phyloP scores from a whole-genome alignment of 2,329 filamentous ascomycete genomes.

The Claviceps arundinis region DNA sequence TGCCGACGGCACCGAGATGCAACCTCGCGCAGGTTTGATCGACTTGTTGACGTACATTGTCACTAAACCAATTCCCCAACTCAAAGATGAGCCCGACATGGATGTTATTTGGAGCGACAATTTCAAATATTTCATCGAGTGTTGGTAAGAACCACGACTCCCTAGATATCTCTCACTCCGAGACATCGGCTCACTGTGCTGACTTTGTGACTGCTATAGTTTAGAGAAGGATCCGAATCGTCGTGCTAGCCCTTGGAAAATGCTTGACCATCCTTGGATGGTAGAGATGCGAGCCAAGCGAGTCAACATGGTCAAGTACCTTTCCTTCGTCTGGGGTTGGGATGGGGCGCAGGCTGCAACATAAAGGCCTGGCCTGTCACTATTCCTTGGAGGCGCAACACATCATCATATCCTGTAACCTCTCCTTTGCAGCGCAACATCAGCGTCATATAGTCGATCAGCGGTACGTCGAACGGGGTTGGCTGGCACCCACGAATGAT shows the following conservation, averaged over 20 bases:
- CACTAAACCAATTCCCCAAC: slow-evolving; percentile 80
- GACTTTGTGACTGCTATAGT: slow-evolving; percentile 33
- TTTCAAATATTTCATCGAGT: slow-evolving; percentile 99
- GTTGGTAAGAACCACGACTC: slow-evolving; percentile 62
- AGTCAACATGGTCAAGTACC: slow-evolving; percentile 93
- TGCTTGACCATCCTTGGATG: slow-evolving; percentile 99
- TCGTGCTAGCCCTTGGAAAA: slow-evolving; percentile 90
- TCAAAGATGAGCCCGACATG: slow-evolving; percentile 87
- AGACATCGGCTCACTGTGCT: slow-evolving; percentile 6
- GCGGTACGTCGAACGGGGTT: not conserved
- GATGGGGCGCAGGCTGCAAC: slow-evolving; percentile 36
- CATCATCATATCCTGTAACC: not conserved
- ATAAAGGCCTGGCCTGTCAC: not conserved
- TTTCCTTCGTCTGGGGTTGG: slow-evolving; percentile 96
- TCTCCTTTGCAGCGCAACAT: not conserved
- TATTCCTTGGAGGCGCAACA: not conserved
- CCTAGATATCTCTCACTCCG: not conserved
- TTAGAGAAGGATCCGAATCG: slow-evolving; percentile 84
- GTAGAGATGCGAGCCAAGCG: slow-evolving; percentile 89
- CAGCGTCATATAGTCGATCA: not conserved
- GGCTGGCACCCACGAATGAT: not conserved
- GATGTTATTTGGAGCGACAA: slow-evolving; percentile 91
- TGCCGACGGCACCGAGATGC: slow-evolving; percentile 89
- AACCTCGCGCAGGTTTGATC: slow-evolving; percentile 82
- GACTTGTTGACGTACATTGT: slow-evolving; percentile 97